Percentiles rank a stretch among this genome's conserved stretches.
Conservation (phyloP, 1,139 yeast genomes). For the Candida frijolesensis region DNA sequence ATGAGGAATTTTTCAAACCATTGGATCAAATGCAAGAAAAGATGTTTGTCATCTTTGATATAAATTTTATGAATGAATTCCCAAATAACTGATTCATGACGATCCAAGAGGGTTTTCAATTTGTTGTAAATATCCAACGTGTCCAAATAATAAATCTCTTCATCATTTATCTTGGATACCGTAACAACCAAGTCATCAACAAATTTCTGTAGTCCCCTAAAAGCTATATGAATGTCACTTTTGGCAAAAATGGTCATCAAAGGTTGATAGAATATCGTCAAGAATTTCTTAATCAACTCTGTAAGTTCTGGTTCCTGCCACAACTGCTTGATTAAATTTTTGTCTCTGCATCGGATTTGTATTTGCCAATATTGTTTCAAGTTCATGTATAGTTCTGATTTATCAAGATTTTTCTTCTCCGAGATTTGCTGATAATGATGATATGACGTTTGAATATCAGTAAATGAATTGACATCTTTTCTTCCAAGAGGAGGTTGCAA, state of each 20-base stretch:
- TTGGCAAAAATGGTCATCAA: constrained; percentile 73
- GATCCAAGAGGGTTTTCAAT: constrained; percentile 63
- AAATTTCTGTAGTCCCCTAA: constrained; percentile 72
- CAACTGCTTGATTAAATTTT: constrained; percentile 67
- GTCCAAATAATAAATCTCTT: constrained; percentile 47
- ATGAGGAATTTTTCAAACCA: constrained; percentile 66
- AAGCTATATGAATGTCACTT: constrained; percentile 75
- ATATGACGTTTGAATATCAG: constrained; percentile 21
- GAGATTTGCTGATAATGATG: constrained; percentile 22
- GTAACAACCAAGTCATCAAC: constrained; percentile 67
- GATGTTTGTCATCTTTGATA: constrained; percentile 65
- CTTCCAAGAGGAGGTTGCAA: constrained; percentile 19
- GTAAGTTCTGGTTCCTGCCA: constrained; percentile 88
- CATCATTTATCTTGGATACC: constrained; percentile 47
- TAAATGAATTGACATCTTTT: constrained; percentile 3
- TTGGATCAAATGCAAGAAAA: constrained; percentile 67
- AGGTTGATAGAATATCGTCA: constrained; percentile 83
- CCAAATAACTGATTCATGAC: constrained; percentile 73
- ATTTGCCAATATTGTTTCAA: constrained; percentile 66
- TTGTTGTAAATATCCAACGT: constrained; percentile 61
- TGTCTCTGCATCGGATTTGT: constrained; percentile 71
- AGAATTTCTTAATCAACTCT: constrained; percentile 65
- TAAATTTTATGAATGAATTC: constrained; percentile 77
- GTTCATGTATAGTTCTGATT: constrained; percentile 40
- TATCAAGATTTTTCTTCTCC: constrained; percentile 17